Evolutionary conservation across 1,284 basidiomycete species (phyloP).

Genomic region (Pascua sp.): DNA sequence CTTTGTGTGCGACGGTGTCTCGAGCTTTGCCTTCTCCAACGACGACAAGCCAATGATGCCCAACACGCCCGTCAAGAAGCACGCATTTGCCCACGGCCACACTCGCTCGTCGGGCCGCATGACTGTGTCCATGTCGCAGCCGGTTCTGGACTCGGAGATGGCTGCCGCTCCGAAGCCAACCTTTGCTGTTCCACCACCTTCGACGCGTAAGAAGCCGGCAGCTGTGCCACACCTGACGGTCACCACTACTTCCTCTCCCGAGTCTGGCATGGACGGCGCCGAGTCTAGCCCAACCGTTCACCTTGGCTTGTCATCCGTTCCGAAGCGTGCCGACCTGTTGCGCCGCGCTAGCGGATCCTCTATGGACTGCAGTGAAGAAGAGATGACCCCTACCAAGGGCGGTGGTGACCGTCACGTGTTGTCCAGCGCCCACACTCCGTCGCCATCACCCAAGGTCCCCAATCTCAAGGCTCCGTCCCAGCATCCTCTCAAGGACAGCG

Average conservation of each 20-base stretch:
- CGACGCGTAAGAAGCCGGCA: slow-evolving; percentile 16
- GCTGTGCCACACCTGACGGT: slow-evolving; percentile 34
- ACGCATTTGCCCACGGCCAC: slow-evolving; percentile 29
- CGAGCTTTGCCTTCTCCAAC: slow-evolving; percentile 20
- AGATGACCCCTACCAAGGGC: slow-evolving; percentile 48
- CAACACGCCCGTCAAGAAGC: slow-evolving; percentile 49
- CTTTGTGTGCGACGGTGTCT: slow-evolving; percentile 41
- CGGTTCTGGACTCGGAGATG: slow-evolving; percentile 8
- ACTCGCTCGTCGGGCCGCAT: slow-evolving; percentile 11
- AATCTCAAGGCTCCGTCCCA: slow-evolving; percentile 7
- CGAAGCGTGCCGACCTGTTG: slow-evolving; percentile 31
- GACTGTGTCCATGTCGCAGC: slow-evolving; percentile 14
- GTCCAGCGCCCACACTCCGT: slow-evolving; percentile 22
- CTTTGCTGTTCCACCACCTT: slow-evolving; percentile 11
- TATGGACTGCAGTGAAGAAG: slow-evolving; percentile 43
- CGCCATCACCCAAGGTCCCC: slow-evolving; percentile 23
- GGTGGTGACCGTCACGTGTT: slow-evolving; percentile 20
- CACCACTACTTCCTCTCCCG: slow-evolving; percentile 35
- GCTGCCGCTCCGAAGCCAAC: not conserved
- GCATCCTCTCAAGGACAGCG: slow-evolving; percentile 8
- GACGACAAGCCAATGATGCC: slow-evolving; percentile 47
- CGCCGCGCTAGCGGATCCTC: slow-evolving; percentile 31
- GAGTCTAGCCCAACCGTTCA: slow-evolving; percentile 38
- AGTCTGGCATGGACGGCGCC: slow-evolving; percentile 46
- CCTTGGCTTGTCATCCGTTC: slow-evolving; percentile 16